Conservation (phyloP, 805 yeast genomes). For the Cyberlindnera nakhonratchasimensis region DNA sequence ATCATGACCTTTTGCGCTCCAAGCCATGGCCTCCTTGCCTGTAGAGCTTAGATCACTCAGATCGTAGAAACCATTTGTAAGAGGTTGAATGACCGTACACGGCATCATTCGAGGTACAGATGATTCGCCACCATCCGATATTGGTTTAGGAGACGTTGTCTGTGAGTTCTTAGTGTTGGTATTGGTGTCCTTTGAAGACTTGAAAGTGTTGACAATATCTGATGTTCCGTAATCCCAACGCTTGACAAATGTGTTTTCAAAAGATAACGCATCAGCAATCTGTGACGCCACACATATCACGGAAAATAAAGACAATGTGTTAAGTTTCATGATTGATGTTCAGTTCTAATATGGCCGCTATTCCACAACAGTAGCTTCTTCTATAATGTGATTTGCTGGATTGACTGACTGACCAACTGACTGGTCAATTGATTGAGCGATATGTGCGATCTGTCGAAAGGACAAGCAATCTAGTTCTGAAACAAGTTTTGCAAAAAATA, state of each 20-base stretch:
- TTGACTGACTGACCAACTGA: too few species aligned
- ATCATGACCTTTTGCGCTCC: slow-evolving; percentile 71
- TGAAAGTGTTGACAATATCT: slow-evolving; percentile 17
- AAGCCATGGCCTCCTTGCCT: slow-evolving; percentile 36
- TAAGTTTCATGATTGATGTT: slow-evolving; percentile 1
- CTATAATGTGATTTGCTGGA: too few species aligned
- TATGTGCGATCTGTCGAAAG: too few species aligned
- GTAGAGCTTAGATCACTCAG: slow-evolving; percentile 30
- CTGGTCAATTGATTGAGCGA: too few species aligned
- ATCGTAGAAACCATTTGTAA: slow-evolving; percentile 38
- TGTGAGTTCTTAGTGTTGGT: slow-evolving; percentile 5
- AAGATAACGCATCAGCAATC: not conserved
- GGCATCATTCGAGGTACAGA: slow-evolving; percentile 28
- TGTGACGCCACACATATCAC: slow-evolving; percentile 1
- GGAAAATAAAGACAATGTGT: not conserved
- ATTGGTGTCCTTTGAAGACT: slow-evolving; percentile 4
- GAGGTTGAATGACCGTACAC: slow-evolving; percentile 42
- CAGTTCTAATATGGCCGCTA: not conserved
- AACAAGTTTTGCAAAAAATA: too few species aligned
- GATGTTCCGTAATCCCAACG: slow-evolving; percentile 25
- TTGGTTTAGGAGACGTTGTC: not conserved
- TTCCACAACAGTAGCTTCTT: too few species aligned
- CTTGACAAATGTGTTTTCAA: slow-evolving; percentile 1
- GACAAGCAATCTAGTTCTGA: too few species aligned
- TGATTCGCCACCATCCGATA: slow-evolving; percentile 7